Evolutionary conservation across 2,329 filamentous ascomycete genomes (phyloP), one percentile per base, ranked within the genome.

Genomic region (Cucurbitaria berberidis): DNA sequence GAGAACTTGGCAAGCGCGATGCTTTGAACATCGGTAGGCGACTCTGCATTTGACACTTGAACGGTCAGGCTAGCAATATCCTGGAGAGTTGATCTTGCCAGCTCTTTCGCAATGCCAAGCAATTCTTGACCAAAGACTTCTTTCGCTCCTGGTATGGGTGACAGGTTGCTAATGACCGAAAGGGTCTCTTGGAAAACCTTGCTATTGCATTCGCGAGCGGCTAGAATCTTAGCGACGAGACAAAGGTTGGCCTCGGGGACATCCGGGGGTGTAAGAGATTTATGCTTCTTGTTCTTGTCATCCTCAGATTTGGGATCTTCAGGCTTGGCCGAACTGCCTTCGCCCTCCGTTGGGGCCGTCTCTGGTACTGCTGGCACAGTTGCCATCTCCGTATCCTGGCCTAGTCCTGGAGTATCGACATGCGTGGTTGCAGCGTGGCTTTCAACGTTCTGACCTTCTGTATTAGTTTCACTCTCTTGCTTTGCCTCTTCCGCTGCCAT

Each of bases 141-240:
- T 76, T 96, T 95, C 16, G 93, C 92, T 11, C 89, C 91, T 15
- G 93, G 92, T 55, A 99, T 95, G 34, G 90, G 88, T 5, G 93
- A 98, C 38, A 99, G 83, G 69, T 98, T 97, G 79, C 96, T 98
- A 80, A 99, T 96, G n/a, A 96, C 96, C 15, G 93, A 95, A 48
- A 99, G 84, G 0, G 95, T 98, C 75, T 98, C 96, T 72, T 95
- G 90, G 82, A 99, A 99, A 0, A 95, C 98, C 81, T 96, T 97
- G 59, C 91, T 93, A 70, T 91, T 96, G 77, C 95, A 99, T 75
- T 99, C 95, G 43, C 93, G 89, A 58, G 93, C 93, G 38, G 96
- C 91, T 62, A 99, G 90, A 51, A 99, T 96, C 72, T 95, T 95
- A 64, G 98, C 90, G n/a, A 99, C 92, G 51, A 98, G 81, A 53